phyloP scores from a whole-genome alignment of 2,329 filamentous ascomycete species.

The Botrytis fabae region DNA sequence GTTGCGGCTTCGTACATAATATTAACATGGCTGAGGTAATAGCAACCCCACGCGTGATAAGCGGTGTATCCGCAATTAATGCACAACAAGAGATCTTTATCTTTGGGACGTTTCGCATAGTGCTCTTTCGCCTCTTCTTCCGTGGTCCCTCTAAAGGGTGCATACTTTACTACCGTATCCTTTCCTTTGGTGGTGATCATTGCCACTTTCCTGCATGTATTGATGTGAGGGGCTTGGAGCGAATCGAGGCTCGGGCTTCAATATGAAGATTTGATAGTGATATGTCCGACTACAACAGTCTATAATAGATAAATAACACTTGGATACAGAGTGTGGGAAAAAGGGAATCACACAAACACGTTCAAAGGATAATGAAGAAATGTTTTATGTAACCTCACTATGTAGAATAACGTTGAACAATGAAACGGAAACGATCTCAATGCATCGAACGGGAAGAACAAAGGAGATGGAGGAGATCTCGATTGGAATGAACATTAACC shows the following conservation, averaged over 20 bases:
- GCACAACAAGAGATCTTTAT: neutral
- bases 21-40: neutral
- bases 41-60: fast-evolving
- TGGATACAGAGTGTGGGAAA: neutral
- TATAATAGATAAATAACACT: neutral
- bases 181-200: too few relatives aligned
- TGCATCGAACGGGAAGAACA: neutral
- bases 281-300: neutral
- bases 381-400: neutral
- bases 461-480: neutral
- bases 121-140: neutral
- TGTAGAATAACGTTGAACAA: neutral
- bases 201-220: neutral
- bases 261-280: neutral
- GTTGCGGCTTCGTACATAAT: fast-evolving
- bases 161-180: neutral
- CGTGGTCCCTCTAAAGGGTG: neutral
- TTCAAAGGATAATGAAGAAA: neutral
- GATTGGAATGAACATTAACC: neutral
- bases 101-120: neutral
- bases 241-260: neutral
- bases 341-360: neutral
- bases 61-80: neutral
- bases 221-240: neutral
- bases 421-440: neutral